These are phyloP conservation scores for Barnettozyma salicaria DNA, from an alignment of 805 yeast genomes.

Conservation along the genomic window DNA sequence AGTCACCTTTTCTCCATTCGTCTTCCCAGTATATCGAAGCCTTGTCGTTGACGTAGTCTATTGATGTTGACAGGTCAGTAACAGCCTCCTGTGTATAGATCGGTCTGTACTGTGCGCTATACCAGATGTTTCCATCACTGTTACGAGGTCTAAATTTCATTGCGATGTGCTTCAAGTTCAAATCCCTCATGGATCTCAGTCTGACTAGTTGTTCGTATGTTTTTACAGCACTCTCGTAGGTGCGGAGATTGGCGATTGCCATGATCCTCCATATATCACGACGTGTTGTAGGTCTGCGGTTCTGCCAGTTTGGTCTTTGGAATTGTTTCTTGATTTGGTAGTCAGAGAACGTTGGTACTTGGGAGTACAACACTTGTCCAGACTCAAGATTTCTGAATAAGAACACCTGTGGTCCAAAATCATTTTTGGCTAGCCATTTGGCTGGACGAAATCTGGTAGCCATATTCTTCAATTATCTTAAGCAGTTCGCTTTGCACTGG, in stretches of 20 bases:
- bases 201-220: constrained; percentile 72
- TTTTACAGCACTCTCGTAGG: constrained; percentile 58
- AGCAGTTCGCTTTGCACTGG: not conserved
- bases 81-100: constrained; percentile 87
- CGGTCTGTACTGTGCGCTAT: constrained; percentile 82
- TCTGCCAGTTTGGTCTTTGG: constrained; percentile 83
- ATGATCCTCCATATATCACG: constrained; percentile 86
- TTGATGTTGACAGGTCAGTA: constrained; percentile 67
- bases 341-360: constrained; percentile 57
- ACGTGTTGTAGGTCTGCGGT: constrained; percentile 72
- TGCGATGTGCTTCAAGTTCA: constrained; percentile 52
- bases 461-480: constrained; percentile 1
- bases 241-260: constrained; percentile 70
- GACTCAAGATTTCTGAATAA: constrained; percentile 79
- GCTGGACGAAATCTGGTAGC: constrained; percentile 45
- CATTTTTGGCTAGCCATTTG: constrained; percentile 50
- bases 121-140: constrained; percentile 79
- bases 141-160: constrained; percentile 64
- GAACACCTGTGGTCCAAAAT: constrained; percentile 77
- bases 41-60: constrained; percentile 49
- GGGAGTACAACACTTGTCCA: constrained; percentile 88
- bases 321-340: constrained; percentile 50
- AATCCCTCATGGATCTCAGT: constrained; percentile 69
- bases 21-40: constrained; percentile 72
- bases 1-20: constrained; percentile 82